A percentile compares a stretch with the other conserved stretches of the same genome.
Conservation (phyloP, 139 green algal species). For the Yamagishiella unicocca region DNA sequence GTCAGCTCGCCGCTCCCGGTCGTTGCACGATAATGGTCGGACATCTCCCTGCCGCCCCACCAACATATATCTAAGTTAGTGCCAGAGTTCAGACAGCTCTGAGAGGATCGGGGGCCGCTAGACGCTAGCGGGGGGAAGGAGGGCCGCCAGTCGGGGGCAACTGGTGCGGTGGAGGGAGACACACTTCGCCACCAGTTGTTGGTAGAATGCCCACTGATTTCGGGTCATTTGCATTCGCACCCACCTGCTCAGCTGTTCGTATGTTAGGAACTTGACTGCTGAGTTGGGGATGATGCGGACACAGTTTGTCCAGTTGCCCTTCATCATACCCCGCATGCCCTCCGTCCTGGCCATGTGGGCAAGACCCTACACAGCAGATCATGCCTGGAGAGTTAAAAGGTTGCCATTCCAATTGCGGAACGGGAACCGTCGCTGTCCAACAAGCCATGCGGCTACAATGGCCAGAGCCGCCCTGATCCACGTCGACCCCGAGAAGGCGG, state of each 20-base stretch:
- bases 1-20: conserved; percentile 91
- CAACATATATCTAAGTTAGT: too few relatives aligned
- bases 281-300: conserved; percentile 98
- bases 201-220: too few relatives aligned
- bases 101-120: too few relatives aligned
- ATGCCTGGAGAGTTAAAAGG: not conserved
- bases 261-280: conserved; percentile 98
- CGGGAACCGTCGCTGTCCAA: not conserved
- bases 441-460: not conserved
- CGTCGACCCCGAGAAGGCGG: not conserved
- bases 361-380: conserved; percentile 75
- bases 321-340: conserved; percentile 93
- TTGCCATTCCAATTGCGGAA: too few relatives aligned
- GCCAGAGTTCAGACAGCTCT: too few relatives aligned
- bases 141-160: too few relatives aligned
- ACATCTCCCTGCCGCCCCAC: conserved; percentile 71
- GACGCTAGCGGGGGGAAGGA: too few relatives aligned
- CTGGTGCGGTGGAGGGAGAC: too few relatives aligned
- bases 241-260: conserved; percentile 92
- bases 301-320: conserved; percentile 99
- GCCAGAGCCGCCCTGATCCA: conserved; percentile 10
- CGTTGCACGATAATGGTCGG: conserved; percentile 73
- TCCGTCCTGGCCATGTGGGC: conserved; percentile 88
- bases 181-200: too few relatives aligned
- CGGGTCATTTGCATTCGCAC: too few relatives aligned